A percentile compares a stretch with the other conserved stretches of the same genome.
Conservation (phyloP, 2,329 filamentous ascomycete genomes). For the Polytolypa hystricis region DNA sequence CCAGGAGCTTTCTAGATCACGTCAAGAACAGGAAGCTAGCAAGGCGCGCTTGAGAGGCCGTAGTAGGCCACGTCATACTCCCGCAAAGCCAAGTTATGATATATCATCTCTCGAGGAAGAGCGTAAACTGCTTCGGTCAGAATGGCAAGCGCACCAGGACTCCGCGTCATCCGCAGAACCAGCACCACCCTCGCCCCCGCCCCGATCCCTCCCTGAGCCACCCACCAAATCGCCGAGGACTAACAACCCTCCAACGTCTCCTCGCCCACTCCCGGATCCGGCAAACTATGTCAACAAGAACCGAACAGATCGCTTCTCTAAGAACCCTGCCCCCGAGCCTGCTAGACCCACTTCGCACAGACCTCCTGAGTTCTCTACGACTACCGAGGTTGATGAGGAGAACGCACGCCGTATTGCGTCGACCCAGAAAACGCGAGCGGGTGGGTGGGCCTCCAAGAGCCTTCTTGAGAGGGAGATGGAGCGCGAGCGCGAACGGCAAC, state of each 20-base stretch:
- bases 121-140: conserved; percentile 46
- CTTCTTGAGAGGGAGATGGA: conserved; percentile 58
- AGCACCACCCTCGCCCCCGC: conserved; percentile 13
- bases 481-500: conserved; percentile 51
- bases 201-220: conserved; percentile 17
- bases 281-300: conserved; percentile 27
- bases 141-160: conserved; percentile 40
- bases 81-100: conserved; percentile 37
- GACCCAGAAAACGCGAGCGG: conserved; percentile 47
- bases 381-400: conserved; percentile 45
- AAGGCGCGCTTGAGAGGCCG: conserved; percentile 13
- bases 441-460: conserved; percentile 51
- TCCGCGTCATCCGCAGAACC: conserved; percentile 11
- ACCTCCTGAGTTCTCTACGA: conserved; percentile 38
- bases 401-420: conserved; percentile 44
- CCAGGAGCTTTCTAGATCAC: conserved; percentile 35
- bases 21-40: conserved; percentile 4
- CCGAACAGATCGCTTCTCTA: conserved; percentile 45
- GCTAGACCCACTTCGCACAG: conserved; percentile 29
- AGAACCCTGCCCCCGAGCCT: conserved; percentile 40
- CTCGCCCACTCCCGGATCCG: conserved; percentile 39
- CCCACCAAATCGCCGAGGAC: conserved; percentile 11
- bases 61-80: conserved; percentile 22
- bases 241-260: conserved; percentile 13
- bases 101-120: conserved; percentile 51